Base-by-base conservation (phyloP, 306 rosid species). In the Echinosophora koreensis region DNA sequence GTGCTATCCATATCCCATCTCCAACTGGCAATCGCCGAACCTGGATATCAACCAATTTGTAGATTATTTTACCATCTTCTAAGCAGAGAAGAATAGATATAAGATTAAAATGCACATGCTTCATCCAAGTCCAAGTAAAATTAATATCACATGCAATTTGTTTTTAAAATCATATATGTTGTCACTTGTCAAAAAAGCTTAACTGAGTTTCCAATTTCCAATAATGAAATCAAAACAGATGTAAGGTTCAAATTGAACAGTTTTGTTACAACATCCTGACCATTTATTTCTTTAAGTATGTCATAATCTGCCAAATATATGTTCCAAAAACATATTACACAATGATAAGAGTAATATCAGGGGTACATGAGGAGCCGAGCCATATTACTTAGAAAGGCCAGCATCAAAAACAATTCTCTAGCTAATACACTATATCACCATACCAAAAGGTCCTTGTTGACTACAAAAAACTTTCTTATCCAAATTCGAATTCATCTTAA, bases 1-100 rank as follows among this genome's bases (percentile, higher is more conserved):
- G 91, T 7, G 97, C 98, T 81, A 94, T 86, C 98, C 98, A 94
- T 72, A 94, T 94, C 73, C 92, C 98, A 47, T 94, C 98, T 83
- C 97, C 98, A 83, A 95, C 93, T 27, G 98, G 97, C 66, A 95
- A 86, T 71, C 93, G 84, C 82, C 93, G 89, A 78, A 92, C 96
- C 98, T 95, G 83, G 37, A 77, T 11, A 80, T 62, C 69, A 79
- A 65, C 66, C 69, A 73, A 76, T 65, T 50, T 34, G 22, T 47
- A 68, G 56, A 71, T 32, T 7, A 71, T n/a, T 52, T 55, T 41
- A 57, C 54, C 13, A 76, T 60, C 37, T 38, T 68, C 58, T 46
- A 74, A 76, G 80, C 65, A 58, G 38, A 51, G 55, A 30, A 73
- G 55, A 16, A 61, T 18, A 37, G 6, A 56, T 57, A 12, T 22